Conservation (phyloP, 805 yeast species). For the Wickerhamiella kazuoi region DNA sequence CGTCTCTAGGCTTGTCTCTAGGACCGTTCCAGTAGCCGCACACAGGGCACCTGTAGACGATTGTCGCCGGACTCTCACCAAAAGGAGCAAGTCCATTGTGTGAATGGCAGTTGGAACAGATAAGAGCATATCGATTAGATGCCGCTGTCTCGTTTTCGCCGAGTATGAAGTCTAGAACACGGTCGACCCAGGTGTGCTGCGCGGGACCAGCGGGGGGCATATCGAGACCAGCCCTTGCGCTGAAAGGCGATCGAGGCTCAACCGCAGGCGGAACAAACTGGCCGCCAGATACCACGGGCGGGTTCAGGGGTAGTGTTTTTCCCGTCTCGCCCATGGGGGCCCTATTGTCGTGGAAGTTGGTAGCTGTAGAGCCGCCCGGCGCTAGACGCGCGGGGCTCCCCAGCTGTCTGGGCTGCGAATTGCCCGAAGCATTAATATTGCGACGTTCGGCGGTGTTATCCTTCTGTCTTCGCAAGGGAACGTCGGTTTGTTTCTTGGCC, state of each 20-base stretch:
- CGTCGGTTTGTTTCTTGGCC: not conserved
- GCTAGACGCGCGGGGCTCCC: not conserved
- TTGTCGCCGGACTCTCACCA: conserved; percentile 32
- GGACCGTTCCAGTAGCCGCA: conserved; percentile 30
- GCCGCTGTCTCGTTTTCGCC: conserved; percentile 52
- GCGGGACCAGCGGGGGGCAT: conserved; percentile 5
- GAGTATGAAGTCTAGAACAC: conserved; percentile 26
- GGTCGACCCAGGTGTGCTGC: conserved; percentile 26
- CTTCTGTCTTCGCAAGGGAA: too few species aligned
- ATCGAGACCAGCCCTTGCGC: not conserved
- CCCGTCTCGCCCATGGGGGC: not conserved
- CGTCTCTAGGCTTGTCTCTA: not conserved
- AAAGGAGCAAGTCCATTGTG: conserved; percentile 79
- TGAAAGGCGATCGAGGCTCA: not conserved
- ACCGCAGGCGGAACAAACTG: too few species aligned
- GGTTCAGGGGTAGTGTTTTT: not conserved
- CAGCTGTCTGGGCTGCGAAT: not conserved
- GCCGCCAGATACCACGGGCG: not conserved
- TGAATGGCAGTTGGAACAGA: conserved; percentile 43
- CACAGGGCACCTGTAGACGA: conserved; percentile 44
- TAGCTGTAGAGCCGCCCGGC: not conserved
- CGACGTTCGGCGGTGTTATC: too few species aligned
- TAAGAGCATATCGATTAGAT: conserved; percentile 48
- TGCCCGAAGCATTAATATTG: not conserved
- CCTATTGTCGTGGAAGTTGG: not conserved